These are phyloP conservation scores for Fusarium tricinctum DNA, from an alignment of 2,329 filamentous ascomycete species.

Conservation along the genomic window DNA sequence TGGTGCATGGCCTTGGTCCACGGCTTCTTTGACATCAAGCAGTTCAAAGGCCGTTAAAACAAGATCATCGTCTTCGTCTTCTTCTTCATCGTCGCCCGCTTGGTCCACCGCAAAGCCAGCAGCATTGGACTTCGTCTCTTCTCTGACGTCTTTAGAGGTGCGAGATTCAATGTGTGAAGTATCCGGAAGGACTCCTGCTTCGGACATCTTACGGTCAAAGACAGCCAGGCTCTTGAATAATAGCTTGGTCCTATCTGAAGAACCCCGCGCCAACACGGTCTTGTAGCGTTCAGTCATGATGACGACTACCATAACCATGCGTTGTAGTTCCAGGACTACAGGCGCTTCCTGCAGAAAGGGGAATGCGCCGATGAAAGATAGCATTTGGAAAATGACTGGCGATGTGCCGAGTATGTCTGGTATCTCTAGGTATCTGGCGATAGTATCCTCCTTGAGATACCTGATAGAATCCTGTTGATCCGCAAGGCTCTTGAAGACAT, in stretches of 20 bases:
- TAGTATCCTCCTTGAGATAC: constrained; percentile 77
- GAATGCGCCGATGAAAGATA: constrained; percentile 79
- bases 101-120: constrained; percentile 64
- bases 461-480: constrained; percentile 72
- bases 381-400: constrained; percentile 78
- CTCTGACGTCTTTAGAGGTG: constrained; percentile 27
- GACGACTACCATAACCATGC: constrained; percentile 78
- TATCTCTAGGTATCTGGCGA: constrained; percentile 79
- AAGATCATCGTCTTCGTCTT: constrained; percentile 71
- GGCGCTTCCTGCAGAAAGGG: constrained; percentile 80
- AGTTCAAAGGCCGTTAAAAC: constrained; percentile 78
- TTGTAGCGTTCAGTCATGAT: constrained; percentile 79
- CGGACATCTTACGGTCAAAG: constrained; percentile 71
- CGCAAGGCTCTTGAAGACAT: constrained; percentile 79
- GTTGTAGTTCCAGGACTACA: constrained; percentile 76
- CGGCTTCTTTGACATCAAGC: constrained; percentile 73
- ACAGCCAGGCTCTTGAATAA: constrained; percentile 80
- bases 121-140: constrained; percentile 36
- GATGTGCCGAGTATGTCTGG: constrained; percentile 78
- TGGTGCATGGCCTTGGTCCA: constrained; percentile 65
- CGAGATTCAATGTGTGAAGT: neutral
- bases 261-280: constrained; percentile 71
- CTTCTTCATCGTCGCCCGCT: constrained; percentile 61
- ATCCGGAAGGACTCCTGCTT: constrained; percentile 21
- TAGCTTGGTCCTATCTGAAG: constrained; percentile 71